Percentiles rank a stretch among this genome's conserved stretches.
Conservation (phyloP, 176 grass and related monocot genomes). For the Rhynchospora breviuscula region DNA sequence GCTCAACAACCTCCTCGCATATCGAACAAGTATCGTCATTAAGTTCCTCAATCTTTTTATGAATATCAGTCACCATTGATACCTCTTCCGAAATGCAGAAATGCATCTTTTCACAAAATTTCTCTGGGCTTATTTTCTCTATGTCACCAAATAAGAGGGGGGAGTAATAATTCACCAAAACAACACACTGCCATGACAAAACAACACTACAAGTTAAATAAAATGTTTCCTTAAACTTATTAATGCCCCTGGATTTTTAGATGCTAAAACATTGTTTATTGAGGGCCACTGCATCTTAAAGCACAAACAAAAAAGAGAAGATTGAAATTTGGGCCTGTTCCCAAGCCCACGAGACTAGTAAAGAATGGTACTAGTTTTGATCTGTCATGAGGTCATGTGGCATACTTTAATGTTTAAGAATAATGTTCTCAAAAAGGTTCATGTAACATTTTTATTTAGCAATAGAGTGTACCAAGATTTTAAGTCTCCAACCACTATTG, state of each 20-base stretch:
- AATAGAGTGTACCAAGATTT: not conserved
- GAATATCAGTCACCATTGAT: constrained; percentile 18
- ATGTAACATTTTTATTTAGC: not conserved
- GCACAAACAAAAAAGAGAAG: not conserved
- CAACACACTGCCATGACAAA: constrained; percentile 47
- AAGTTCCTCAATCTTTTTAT: constrained; percentile 5
- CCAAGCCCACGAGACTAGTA: not conserved
- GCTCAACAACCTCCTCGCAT: constrained; percentile 50
- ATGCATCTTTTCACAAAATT: constrained; percentile 56
- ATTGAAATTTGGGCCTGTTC: not conserved
- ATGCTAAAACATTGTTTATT: not conserved
- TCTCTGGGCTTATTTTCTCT: constrained; percentile 51
- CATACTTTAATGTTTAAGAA: not conserved
- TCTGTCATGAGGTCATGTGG: not conserved
- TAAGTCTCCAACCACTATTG: not conserved
- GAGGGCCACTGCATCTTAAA: not conserved
- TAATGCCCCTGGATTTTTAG: not conserved
- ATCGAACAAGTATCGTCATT: constrained; percentile 48
- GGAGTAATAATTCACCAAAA: constrained; percentile 62
- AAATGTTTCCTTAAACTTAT: constrained; percentile 2
- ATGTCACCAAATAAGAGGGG: constrained; percentile 53
- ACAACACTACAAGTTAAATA: constrained; percentile 1
- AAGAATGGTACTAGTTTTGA: not conserved
- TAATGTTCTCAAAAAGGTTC: not conserved
- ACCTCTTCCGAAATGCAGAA: constrained; percentile 34